Evolutionary conservation across 495 filamentous ascomycete genomes (phyloP), one percentile per base, ranked within the genome.

Genomic region (Elaphomyces granulatus): DNA sequence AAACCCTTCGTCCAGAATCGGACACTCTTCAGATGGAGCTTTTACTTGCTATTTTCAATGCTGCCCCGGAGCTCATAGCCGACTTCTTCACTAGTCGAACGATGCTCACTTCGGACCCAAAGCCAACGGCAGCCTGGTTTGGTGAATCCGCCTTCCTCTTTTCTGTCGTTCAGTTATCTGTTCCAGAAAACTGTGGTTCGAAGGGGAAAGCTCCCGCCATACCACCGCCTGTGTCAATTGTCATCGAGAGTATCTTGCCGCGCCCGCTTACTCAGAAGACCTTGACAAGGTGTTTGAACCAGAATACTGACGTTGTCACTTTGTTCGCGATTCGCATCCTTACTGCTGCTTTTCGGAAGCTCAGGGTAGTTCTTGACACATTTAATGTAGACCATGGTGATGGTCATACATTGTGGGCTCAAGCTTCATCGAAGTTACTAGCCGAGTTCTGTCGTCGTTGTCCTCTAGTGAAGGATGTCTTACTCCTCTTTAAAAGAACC

Each of bases 91-190:
- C 73, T 36, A 76, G 72, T 51, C 85, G 80, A 54, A 78, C 76
- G 32, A 71, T 75, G 48, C 93, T 96, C 55, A 70, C 76, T 3
- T 83, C 92, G 36, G 92, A 95, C 18, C 87, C 90, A 0, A 96
- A 94, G 50, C 66, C 87, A 8, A 85, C 85, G 1, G 70, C 83
- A 0, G 88, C 87, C 3, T 99, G 90, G 90, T 79, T 96, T 47
- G 87, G 87, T 15, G 94, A 87, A 52, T 86, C 83, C 2, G 71
- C 84, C 0, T 83, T 96, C 39, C 59, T 99, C 3, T 87, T 90
- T 54, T 80, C 80, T 16, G 68, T 71, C 1, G 71, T 95, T 4
- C 69, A 79, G 39, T 54, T 94, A 16, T 78, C 80, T 9, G 63
- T 92, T 33, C 85, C 85, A 10, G 47, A 60, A 6, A 73, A 70